These are phyloP conservation scores for Dioscorea alata DNA, from an alignment of 106 monocot genomes.

Conservation along the genomic window DNA sequence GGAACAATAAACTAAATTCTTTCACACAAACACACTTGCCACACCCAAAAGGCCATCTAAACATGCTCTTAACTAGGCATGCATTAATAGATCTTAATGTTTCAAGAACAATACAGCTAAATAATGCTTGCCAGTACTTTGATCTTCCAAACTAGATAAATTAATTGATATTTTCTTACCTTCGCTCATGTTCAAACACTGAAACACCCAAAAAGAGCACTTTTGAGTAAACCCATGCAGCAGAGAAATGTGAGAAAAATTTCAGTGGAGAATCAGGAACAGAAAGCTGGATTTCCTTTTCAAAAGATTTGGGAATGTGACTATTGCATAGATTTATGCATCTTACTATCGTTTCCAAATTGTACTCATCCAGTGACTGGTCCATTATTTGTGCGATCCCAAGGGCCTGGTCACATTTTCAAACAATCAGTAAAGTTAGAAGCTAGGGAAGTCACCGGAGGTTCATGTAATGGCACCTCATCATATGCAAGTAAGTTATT, in stretches of 20 bases:
- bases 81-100: too few species aligned
- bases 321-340: constrained; percentile 54
- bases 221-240: constrained; percentile 90
- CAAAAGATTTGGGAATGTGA: constrained; percentile 15
- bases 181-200: constrained; percentile 58
- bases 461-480: constrained; percentile 45
- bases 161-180: constrained; percentile 22
- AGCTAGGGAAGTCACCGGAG: neutral
- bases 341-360: constrained; percentile 52
- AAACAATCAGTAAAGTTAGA: neutral
- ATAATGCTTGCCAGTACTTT: too few species aligned
- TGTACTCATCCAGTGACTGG: constrained; percentile 63
- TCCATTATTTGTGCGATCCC: constrained; percentile 91
- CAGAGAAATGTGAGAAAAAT: constrained; percentile 74
- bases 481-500: constrained; percentile 78
- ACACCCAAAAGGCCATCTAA: too few species aligned
- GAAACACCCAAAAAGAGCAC: constrained; percentile 86
- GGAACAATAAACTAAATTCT: too few species aligned
- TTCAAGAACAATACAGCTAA: too few species aligned
- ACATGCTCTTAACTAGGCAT: too few species aligned
- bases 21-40: too few species aligned
- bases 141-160: too few species aligned
- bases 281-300: constrained; percentile 12
- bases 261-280: constrained; percentile 16
- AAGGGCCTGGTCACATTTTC: constrained; percentile 48